A percentile compares a stretch with the other conserved stretches of the same genome.
Conservation (phyloP, 2,329 filamentous ascomycete genomes). For the Penicillium sumatraense region DNA sequence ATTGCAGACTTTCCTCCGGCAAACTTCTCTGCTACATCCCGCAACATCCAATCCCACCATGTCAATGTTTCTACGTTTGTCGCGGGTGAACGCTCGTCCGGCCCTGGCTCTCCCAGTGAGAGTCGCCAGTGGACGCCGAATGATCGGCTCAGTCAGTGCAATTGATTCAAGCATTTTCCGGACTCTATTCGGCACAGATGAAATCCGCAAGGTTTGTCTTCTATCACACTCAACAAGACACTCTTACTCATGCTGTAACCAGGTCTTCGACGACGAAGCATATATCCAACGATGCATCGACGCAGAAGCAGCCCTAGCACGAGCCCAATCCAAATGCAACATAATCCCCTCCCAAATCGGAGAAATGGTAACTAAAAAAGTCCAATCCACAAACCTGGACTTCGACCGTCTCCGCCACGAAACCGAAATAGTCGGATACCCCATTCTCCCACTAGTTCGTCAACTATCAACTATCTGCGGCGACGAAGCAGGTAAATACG, state of each 20-base stretch:
- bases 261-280: constrained; percentile 56
- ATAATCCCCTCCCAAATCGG: constrained; percentile 52
- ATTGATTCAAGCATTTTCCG: constrained; percentile 58
- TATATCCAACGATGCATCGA: constrained; percentile 57
- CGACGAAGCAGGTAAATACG: constrained; percentile 48
- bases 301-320: constrained; percentile 57
- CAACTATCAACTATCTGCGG: constrained; percentile 49
- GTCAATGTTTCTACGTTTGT: constrained; percentile 21
- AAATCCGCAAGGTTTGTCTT: constrained; percentile 45
- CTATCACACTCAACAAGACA: neutral
- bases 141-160: constrained; percentile 48
- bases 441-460: constrained; percentile 56
- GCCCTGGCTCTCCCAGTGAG: neutral
- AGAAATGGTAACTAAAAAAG: constrained; percentile 41
- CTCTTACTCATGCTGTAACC: neutral
- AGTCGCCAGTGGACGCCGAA: constrained; percentile 66
- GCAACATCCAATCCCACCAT: neutral
- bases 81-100: constrained; percentile 6
- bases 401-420: constrained; percentile 49
- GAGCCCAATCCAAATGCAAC: constrained; percentile 54
- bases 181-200: constrained; percentile 57
- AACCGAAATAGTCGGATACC: constrained; percentile 61
- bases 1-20: no score
- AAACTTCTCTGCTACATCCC: no score
- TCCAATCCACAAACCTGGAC: constrained; percentile 42